These are phyloP conservation scores for Melanogaster broomeanus DNA, from an alignment of 768 basidiomycete genomes.

Conservation along the genomic window DNA sequence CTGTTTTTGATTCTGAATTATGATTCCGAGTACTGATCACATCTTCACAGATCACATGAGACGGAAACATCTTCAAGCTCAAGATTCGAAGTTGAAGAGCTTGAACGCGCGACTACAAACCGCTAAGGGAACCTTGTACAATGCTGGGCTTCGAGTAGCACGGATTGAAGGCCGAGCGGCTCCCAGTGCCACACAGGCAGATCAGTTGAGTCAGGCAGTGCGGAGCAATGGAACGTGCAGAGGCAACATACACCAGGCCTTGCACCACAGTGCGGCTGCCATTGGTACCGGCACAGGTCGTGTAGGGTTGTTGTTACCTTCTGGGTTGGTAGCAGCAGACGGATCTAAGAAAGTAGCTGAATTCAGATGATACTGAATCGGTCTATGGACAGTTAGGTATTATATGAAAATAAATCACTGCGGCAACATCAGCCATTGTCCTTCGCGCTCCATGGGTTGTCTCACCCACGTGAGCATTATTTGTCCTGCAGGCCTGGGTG, in stretches of 20 bases:
- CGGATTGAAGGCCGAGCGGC: neutral
- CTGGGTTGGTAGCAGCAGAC: no score
- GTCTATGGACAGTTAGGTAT: no score
- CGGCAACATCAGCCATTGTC: no score
- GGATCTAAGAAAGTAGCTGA: no score
- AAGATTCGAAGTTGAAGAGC: neutral
- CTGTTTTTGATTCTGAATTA: neutral
- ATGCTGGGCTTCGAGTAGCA: neutral
- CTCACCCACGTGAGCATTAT: no score
- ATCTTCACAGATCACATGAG: neutral
- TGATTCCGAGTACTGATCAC: neutral
- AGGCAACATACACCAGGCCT: neutral
- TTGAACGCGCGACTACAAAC: neutral
- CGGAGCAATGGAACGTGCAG: no score
- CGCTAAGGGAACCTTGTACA: neutral
- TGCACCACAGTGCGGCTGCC: neutral
- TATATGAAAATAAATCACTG: no score
- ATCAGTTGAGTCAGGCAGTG: no score
- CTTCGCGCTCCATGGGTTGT: no score
- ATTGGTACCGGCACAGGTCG: neutral
- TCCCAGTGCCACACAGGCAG: neutral
- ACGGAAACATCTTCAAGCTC: neutral
- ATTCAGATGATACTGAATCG: no score
- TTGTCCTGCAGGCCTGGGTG: no score
- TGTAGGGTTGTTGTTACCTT: neutral